These are phyloP conservation scores for Prunus padus DNA, from an alignment of 306 rosid species.

Conservation along the genomic window DNA sequence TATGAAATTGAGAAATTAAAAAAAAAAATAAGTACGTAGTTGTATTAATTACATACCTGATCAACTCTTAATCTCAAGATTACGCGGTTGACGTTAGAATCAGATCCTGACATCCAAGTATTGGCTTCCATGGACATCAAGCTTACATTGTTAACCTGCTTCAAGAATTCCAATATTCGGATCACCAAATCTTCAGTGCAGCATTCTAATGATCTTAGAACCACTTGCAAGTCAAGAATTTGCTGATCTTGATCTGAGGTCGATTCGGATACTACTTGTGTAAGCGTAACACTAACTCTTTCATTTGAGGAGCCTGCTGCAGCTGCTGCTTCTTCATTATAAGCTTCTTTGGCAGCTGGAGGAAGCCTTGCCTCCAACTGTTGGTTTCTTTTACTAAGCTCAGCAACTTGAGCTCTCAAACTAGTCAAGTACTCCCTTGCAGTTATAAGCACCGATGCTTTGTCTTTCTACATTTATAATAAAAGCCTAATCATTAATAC, in stretches of 20 bases:
- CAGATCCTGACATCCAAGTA: slow-evolving; percentile 36
- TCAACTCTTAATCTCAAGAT: slow-evolving; percentile 58
- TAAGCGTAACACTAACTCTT: slow-evolving; percentile 45
- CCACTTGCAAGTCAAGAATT: slow-evolving; percentile 59
- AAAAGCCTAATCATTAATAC: not conserved
- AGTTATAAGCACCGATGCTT: slow-evolving; percentile 64
- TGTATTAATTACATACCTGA: slow-evolving; percentile 47
- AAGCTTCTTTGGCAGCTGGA: slow-evolving; percentile 22
- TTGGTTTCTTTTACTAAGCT: slow-evolving; percentile 51
- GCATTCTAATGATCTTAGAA: slow-evolving; percentile 39
- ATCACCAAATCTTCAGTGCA: slow-evolving; percentile 48
- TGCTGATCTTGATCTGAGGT: slow-evolving; percentile 43
- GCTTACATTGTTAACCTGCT: slow-evolving; percentile 38
- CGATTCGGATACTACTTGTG: slow-evolving; percentile 35
- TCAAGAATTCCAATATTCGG: slow-evolving; percentile 66
- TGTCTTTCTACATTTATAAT: slow-evolving; percentile 58
- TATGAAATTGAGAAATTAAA: not conserved
- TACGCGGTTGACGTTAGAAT: slow-evolving; percentile 34
- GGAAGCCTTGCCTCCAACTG: slow-evolving; percentile 37
- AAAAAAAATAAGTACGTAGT: not conserved
- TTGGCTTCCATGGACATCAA: slow-evolving; percentile 65
- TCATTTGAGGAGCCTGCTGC: slow-evolving; percentile 21
- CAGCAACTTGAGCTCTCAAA: slow-evolving; percentile 50
- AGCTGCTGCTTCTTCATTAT: slow-evolving; percentile 6
- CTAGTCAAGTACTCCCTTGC: slow-evolving; percentile 64